phyloP scores from a whole-genome alignment of 1,284 basidiomycete species.

The Rugosomyces carneus region DNA sequence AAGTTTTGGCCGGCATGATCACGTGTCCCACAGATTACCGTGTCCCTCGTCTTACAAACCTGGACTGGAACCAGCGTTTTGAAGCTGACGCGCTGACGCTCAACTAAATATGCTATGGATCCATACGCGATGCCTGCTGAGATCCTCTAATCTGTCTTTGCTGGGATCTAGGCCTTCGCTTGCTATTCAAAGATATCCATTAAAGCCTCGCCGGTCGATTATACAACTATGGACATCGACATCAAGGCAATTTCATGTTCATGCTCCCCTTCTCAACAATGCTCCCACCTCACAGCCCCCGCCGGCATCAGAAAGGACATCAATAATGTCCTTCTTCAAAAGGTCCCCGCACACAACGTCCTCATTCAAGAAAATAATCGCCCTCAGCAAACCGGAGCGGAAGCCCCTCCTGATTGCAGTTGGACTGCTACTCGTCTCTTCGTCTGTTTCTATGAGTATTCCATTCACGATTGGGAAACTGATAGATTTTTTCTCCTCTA shows the following conservation, averaged over 20 bases:
- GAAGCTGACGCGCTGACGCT: neutral
- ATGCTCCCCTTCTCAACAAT: constrained; percentile 8
- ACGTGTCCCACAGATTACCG: neutral
- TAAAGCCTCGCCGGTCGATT: neutral
- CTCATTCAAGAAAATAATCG: constrained; percentile 67
- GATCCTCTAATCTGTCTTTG: constrained; percentile 4
- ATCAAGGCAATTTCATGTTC: constrained; percentile 8
- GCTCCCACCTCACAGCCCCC: constrained; percentile 4
- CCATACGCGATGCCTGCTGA: constrained; percentile 13
- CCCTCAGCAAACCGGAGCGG: constrained; percentile 75
- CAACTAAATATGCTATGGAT: constrained; percentile 10
- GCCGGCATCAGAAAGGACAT: constrained; percentile 27
- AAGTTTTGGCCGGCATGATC: neutral
- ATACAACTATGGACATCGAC: neutral
- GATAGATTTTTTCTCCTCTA: constrained; percentile 84
- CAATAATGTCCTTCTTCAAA: constrained; percentile 30
- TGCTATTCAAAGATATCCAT: neutral
- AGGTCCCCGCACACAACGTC: constrained; percentile 37
- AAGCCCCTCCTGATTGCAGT: constrained; percentile 70
- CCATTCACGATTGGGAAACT: constrained; percentile 88
- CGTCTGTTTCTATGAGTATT: constrained; percentile 83
- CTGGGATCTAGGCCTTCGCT: constrained; percentile 3
- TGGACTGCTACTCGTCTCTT: constrained; percentile 61
- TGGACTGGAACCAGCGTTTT: too few species aligned
- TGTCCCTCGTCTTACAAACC: neutral